A percentile compares a stretch with the other conserved stretches of the same genome.
These are phyloP conservation scores for Salix purpurea DNA, from an alignment of 345 rosid genomes.

Conservation along the genomic window DNA sequence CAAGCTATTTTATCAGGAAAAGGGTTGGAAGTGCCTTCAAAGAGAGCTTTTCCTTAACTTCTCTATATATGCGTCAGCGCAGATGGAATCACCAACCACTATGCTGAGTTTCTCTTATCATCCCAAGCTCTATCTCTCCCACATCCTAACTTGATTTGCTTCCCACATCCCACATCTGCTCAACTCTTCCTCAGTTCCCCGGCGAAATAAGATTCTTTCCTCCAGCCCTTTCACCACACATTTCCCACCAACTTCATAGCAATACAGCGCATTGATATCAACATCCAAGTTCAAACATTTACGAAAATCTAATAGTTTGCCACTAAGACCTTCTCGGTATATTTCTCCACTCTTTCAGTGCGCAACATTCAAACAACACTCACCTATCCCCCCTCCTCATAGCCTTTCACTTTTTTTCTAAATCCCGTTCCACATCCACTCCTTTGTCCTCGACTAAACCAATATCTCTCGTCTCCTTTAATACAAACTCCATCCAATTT, in stretches of 20 bases:
- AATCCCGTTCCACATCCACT: background rate
- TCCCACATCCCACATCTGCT: background rate
- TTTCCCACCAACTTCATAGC: background rate
- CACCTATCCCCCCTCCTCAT: background rate
- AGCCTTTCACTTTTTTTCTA: background rate
- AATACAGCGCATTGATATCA: background rate
- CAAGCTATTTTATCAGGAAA: background rate
- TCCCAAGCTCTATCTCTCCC: background rate
- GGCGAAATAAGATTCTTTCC: background rate
- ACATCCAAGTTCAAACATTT: background rate
- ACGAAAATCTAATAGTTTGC: background rate
- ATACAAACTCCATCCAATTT: background rate
- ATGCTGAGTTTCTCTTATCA: background rate
- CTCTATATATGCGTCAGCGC: background rate
- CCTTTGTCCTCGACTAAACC: background rate
- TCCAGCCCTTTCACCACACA: background rate
- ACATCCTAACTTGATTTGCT: background rate
- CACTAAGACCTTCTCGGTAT: background rate
- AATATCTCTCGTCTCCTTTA: background rate
- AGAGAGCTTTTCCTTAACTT: background rate
- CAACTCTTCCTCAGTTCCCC: background rate
- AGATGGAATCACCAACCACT: background rate
- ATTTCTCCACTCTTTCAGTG: background rate
- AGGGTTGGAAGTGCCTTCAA: background rate
- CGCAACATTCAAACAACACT: background rate